These are phyloP conservation scores for Mycena indigotica DNA, from an alignment of 768 basidiomycete genomes.

Conservation along the genomic window DNA sequence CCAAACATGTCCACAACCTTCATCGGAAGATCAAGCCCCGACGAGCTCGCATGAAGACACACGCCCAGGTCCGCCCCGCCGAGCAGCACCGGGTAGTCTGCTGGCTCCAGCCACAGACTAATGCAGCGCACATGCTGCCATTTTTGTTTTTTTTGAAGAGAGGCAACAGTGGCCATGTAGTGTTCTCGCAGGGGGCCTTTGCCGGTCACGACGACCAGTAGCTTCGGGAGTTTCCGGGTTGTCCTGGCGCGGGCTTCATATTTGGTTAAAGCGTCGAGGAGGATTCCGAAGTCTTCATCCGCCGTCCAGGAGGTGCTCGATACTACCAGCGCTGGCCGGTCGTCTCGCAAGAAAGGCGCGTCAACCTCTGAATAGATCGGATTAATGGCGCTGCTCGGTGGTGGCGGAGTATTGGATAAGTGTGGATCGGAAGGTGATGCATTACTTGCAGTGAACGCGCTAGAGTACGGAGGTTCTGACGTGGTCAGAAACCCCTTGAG, in stretches of 20 bases:
- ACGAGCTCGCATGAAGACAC: constrained; percentile 88
- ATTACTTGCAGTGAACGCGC: constrained; percentile 56
- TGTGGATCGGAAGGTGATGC: constrained; percentile 25
- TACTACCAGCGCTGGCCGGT: constrained; percentile 84
- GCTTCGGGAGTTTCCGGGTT: constrained; percentile 57
- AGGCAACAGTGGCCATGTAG: constrained; percentile 73
- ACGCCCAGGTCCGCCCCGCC: constrained; percentile 93
- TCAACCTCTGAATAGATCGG: constrained; percentile 37
- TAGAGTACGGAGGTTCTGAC: constrained; percentile 56
- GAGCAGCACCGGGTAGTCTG: constrained; percentile 86
- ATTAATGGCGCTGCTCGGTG: constrained; percentile 30
- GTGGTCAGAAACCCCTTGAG: constrained; percentile 56
- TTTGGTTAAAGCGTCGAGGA: constrained; percentile 68
- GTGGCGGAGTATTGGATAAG: constrained; percentile 16
- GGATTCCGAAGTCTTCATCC: constrained; percentile 91
- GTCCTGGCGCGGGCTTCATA: constrained; percentile 71
- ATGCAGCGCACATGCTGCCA: constrained; percentile 83
- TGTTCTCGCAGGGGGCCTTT: constrained; percentile 76
- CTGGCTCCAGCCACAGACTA: constrained; percentile 85
- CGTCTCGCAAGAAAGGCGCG: constrained; percentile 55
- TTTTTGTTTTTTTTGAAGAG: constrained; percentile 51
- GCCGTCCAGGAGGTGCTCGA: constrained; percentile 97
- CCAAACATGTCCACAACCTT: constrained; percentile 99
- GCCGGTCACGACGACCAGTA: constrained; percentile 87
- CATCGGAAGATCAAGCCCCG: constrained; percentile 93